Evolutionary conservation across 2,329 filamentous ascomycete genomes (phyloP).

Genomic region (Pseudocercospora macadamiae): DNA sequence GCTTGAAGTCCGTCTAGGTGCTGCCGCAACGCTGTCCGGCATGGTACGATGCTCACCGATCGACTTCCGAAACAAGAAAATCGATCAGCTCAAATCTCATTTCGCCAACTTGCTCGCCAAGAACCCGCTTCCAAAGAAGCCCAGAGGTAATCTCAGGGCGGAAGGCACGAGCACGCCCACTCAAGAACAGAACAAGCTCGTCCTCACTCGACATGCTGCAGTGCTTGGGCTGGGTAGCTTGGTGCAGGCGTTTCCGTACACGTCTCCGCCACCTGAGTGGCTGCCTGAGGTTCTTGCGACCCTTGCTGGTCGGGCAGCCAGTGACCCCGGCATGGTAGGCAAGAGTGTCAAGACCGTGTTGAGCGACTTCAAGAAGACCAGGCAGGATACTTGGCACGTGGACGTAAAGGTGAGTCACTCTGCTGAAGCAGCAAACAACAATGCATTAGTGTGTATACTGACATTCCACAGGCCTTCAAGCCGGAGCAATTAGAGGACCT

Average conservation of each 20-base stretch:
- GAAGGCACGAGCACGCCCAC: slow-evolving; percentile 66
- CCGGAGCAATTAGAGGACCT: slow-evolving; percentile 91
- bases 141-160: slow-evolving; percentile 43
- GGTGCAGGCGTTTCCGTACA: slow-evolving; percentile 94
- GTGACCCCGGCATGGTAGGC: slow-evolving; percentile 87
- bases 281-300: slow-evolving; percentile 90
- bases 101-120: slow-evolving; percentile 78
- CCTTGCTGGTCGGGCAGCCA: slow-evolving; percentile 81
- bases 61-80: slow-evolving; percentile 75
- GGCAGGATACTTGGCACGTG: slow-evolving; percentile 97
- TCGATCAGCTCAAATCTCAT: slow-evolving; percentile 72
- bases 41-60: slow-evolving; percentile 97
- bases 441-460: slow-evolving; percentile 15
- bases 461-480: slow-evolving; percentile 68
- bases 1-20: slow-evolving; percentile 90
- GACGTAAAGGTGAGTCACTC: slow-evolving; percentile 86
- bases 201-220: slow-evolving; percentile 83
- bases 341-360: slow-evolving; percentile 94
- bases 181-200: slow-evolving; percentile 71
- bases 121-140: slow-evolving; percentile 82
- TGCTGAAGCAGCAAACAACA: too few species aligned
- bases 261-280: slow-evolving; percentile 88
- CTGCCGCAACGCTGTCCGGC: slow-evolving; percentile 88
- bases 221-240: slow-evolving; percentile 88
- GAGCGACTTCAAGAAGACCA: slow-evolving; percentile 98